A percentile compares a stretch with the other conserved stretches of the same genome.
Evolutionary conservation across 345 rosid species (phyloP).

Genomic region (Toxicodendron radicans): DNA sequence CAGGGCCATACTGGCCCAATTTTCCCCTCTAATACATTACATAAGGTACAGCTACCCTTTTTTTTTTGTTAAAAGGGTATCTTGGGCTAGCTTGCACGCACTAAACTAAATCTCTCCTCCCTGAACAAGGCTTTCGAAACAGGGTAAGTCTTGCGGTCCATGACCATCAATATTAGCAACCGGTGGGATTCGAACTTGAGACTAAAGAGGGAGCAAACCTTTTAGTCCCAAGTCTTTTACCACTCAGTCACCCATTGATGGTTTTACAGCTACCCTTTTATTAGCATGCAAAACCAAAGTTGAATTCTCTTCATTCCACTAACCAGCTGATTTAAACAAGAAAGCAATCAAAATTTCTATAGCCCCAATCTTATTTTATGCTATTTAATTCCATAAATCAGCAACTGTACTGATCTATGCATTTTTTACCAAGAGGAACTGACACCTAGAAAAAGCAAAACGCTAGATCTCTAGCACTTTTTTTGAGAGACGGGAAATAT

Average conservation of each 20-base stretch:
- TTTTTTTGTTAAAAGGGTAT: no score
- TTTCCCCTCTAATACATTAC: not conserved
- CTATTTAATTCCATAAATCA: not conserved
- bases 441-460: not conserved
- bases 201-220: no score
- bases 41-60: not conserved
- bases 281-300: not conserved
- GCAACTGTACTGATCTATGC: not conserved
- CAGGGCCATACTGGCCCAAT: no score
- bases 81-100: no score
- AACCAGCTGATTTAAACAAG: not conserved
- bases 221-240: no score
- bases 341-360: not conserved
- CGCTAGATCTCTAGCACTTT: not conserved
- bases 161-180: no score
- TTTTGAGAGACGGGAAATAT: not conserved
- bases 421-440: conserved; percentile 9
- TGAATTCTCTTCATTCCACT: not conserved
- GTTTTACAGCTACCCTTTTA: not conserved
- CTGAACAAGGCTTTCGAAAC: no score
- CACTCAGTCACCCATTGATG: no score
- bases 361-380: not conserved
- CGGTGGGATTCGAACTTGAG: no score
- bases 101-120: no score
- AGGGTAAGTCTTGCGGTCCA: no score